Percentiles rank a stretch among this genome's conserved stretches.
phyloP scores from a whole-genome alignment of 2,329 filamentous ascomycete genomes.

The Arthrobotrys megalospora region DNA sequence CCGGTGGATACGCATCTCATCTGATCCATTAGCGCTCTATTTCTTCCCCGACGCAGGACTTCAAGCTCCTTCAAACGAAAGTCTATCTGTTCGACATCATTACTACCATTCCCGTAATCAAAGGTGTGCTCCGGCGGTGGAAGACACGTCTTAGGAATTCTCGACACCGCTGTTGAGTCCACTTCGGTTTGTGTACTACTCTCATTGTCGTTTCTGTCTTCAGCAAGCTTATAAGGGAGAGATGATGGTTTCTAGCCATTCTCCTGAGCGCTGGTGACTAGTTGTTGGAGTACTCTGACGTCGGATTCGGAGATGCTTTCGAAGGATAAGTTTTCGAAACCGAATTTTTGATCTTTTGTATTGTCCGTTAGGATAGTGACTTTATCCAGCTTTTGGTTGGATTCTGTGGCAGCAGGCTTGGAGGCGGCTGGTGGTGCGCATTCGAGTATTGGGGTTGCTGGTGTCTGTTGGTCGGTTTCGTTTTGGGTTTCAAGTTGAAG shows the following conservation, averaged over 20 bases:
- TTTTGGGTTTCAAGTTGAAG: not conserved
- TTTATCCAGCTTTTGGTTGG: not conserved
- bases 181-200: not conserved
- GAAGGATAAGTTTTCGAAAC: not conserved
- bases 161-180: conserved; percentile 2
- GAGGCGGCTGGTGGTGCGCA: not conserved
- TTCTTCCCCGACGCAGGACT: not conserved
- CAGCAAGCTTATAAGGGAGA: not conserved
- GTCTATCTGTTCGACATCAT: not conserved
- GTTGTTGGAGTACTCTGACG: not conserved
- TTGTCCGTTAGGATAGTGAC: no score
- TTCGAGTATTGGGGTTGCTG: not conserved
- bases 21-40: not conserved
- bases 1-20: not conserved
- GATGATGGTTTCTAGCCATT: not conserved
- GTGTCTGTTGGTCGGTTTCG: not conserved
- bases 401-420: not conserved
- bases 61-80: conserved; percentile 1
- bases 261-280: not conserved
- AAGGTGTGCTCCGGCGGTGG: not conserved
- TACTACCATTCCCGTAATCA: not conserved
- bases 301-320: conserved; percentile 8
- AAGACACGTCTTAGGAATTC: conserved; percentile 23
- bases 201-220: not conserved
- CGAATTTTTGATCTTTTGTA: not conserved